These are phyloP conservation scores for Myxozyma mucilagina DNA, from an alignment of 805 yeast genomes.

Conservation along the genomic window DNA sequence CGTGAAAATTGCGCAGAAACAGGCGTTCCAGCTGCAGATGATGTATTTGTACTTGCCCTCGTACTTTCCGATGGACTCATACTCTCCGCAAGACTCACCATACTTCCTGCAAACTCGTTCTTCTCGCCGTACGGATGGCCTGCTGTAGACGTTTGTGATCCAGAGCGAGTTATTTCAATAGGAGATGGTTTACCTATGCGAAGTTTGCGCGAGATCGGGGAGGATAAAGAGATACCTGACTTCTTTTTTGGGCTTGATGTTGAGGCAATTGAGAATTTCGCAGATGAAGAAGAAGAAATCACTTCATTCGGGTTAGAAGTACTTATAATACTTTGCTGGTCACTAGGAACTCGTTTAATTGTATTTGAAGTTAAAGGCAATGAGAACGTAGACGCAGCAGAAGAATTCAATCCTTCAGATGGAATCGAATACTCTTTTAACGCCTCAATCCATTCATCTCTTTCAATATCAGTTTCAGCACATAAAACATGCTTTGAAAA, in stretches of 20 bases:
- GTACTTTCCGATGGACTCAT: neutral
- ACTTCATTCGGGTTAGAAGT: neutral
- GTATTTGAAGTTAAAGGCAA: conserved; percentile 4
- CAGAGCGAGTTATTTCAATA: neutral
- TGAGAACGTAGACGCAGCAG: conserved; percentile 1
- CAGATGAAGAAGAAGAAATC: conserved; percentile 1
- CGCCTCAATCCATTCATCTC: conserved; percentile 68
- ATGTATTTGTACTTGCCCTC: neutral
- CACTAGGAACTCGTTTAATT: neutral
- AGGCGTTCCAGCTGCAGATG: neutral
- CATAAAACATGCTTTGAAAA: conserved; percentile 58
- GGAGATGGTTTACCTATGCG: neutral
- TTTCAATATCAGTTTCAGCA: conserved; percentile 74
- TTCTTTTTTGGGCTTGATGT: conserved; percentile 19
- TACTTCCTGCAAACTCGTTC: neutral
- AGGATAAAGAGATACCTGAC: conserved; percentile 14
- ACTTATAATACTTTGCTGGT: conserved; percentile 11
- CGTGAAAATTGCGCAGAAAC: neutral
- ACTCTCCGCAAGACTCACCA: neutral
- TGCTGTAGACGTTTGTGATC: neutral
- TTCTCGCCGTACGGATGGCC: no score
- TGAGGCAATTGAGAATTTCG: conserved; percentile 3
- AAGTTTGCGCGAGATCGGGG: conserved; percentile 18
- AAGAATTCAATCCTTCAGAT: neutral
- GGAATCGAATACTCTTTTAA: conserved; percentile 32